Percentiles rank a stretch among this genome's conserved stretches.
Evolutionary conservation across 2,329 filamentous ascomycete genomes (phyloP).

Genomic region (Domatiomyces globalis): DNA sequence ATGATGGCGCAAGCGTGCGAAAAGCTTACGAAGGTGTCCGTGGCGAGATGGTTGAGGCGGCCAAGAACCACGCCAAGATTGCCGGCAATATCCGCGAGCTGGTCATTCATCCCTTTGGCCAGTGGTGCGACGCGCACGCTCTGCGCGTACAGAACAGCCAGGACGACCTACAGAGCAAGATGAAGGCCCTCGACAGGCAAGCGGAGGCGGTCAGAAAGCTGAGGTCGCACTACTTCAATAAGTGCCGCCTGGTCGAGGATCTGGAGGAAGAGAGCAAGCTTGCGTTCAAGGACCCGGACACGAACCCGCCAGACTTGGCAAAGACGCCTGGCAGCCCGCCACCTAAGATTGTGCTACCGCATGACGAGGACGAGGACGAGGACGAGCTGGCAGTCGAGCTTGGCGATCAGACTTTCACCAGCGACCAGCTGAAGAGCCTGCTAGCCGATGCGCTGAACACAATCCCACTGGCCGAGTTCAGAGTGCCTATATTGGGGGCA

Average conservation of each 20-base stretch:
- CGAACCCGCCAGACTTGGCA: background rate
- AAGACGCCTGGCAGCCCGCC: conserved; percentile 34
- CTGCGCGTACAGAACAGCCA: conserved; percentile 82
- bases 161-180: conserved; percentile 77
- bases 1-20: conserved; percentile 88
- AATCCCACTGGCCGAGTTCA: conserved; percentile 77
- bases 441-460: conserved; percentile 71
- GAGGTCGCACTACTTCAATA: conserved; percentile 95
- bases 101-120: conserved; percentile 82
- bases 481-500: conserved; percentile 86
- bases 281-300: conserved; percentile 73
- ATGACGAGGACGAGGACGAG: conserved; percentile 46
- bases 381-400: conserved; percentile 80
- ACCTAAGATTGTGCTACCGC: conserved; percentile 71
- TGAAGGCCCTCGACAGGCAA: conserved; percentile 88
- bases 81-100: conserved; percentile 91
- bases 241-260: conserved; percentile 90
- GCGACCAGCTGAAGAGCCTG: conserved; percentile 83
- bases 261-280: conserved; percentile 97
- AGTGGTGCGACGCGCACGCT: conserved; percentile 94
- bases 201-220: conserved; percentile 83
- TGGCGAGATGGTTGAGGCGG: conserved; percentile 78
- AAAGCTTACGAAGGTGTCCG: conserved; percentile 96
- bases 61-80: conserved; percentile 86
- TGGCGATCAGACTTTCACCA: conserved; percentile 72